Base-by-base conservation (phyloP, 108 stramenopile genomes). In the Skeletonema potamos region DNA sequence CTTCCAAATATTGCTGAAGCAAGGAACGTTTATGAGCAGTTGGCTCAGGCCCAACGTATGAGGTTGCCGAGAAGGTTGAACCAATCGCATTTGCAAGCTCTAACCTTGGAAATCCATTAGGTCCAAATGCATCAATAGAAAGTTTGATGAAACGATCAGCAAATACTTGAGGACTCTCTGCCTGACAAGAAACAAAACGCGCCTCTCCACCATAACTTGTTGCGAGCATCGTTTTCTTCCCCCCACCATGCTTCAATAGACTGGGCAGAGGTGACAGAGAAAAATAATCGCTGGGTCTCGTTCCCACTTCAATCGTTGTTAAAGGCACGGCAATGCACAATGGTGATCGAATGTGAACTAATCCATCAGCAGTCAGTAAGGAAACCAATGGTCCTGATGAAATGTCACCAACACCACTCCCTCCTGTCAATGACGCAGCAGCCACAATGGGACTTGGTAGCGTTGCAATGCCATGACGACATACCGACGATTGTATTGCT, bases 221-320 rank as follows among this genome's bases (percentile, higher is more conserved):
- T 28, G 81, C 77, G 15, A 88, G 77, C 46, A 91, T 43, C 58
- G 83, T 48, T 66, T 54, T 30, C 28, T 58, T 43, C 10, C 69
- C 48, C 13, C 62, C 28, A 32, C 18, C 7, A 15, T 41, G 32
- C 27, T 22, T 24, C 12, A 39, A 5, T 2, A 64, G 22, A 24
- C 30, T 43, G 11, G 64, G 79, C 29, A 87, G 66, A 4, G 84
- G 36, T 30, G 81, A 69, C 55, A 95, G 60, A 2, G 75, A 55
- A 67, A 95, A 95, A 73, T 76, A 95, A 83, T 95, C 91, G 67
- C 92, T 95, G 37, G 91, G 93, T n/a, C 90, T 86, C 12, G 85
- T 91, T 15, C 93, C 93, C 7, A 94, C 90, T 68, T 94, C 93
- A n/a, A 95, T 83, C 0, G 88, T 88, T 26, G 89, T 70, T 9